Conservation (phyloP, 202 grass and related monocot species). For the Brachypodium distachyon region DNA sequence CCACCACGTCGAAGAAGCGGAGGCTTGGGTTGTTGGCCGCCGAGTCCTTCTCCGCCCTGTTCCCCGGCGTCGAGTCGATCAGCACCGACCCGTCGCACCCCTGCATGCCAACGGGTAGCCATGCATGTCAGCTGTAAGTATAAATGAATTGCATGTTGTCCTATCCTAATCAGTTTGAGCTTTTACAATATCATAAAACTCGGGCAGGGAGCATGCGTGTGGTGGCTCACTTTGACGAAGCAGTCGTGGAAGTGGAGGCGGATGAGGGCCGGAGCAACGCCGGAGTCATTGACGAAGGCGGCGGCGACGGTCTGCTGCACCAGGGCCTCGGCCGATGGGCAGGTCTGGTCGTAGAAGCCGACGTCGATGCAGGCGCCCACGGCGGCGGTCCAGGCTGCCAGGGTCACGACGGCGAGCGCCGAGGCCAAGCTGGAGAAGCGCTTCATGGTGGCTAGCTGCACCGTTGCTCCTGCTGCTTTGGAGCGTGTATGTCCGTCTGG, state of each 20-base stretch:
- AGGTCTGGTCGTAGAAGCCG: slow-evolving; percentile 54
- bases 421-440: not conserved
- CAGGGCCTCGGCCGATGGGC: slow-evolving; percentile 43
- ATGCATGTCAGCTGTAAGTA: too few relatives aligned
- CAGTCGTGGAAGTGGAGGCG: slow-evolving; percentile 83
- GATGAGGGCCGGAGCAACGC: slow-evolving; percentile 51
- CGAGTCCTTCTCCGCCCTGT: slow-evolving; percentile 53
- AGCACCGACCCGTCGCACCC: slow-evolving; percentile 69
- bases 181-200: too few relatives aligned
- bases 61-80: slow-evolving; percentile 32
- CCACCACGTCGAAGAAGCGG: slow-evolving; percentile 53
- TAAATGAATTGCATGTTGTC: too few relatives aligned
- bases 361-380: slow-evolving; percentile 27
- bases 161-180: too few relatives aligned
- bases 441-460: slow-evolving; percentile 1
- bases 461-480: not conserved
- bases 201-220: too few relatives aligned
- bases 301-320: slow-evolving; percentile 39
- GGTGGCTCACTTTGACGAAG: slow-evolving; percentile 53
- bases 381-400: not conserved
- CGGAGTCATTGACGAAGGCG: slow-evolving; percentile 54
- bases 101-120: not conserved
- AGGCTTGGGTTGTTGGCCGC: slow-evolving; percentile 37
- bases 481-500: not conserved
- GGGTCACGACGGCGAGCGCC: not conserved